phyloP scores from a whole-genome alignment of 2,329 filamentous ascomycete species.

The Aspergillus thermomutatus region DNA sequence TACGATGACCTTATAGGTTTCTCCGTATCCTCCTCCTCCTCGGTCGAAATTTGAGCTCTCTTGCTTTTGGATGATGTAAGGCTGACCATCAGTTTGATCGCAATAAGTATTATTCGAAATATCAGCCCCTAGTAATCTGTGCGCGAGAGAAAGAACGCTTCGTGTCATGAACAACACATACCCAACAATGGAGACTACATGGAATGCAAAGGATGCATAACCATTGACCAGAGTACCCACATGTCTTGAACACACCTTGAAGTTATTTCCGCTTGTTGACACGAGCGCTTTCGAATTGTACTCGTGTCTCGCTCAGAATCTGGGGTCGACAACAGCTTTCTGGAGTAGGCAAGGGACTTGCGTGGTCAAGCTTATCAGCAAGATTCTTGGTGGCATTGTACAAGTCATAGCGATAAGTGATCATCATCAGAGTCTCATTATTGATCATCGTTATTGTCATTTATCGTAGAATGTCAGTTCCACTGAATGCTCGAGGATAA shows the following conservation, averaged over 20 bases:
- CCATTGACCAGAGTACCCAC: neutral
- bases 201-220: neutral
- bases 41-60: no score
- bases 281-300: neutral
- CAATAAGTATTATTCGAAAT: neutral
- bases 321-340: neutral
- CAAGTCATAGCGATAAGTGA: neutral
- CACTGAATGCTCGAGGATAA: neutral
- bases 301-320: neutral
- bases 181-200: neutral
- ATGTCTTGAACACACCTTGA: neutral
- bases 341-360: neutral
- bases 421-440: neutral
- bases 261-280: neutral
- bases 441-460: neutral
- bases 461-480: neutral
- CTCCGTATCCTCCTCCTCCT: no score
- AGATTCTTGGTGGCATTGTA: neutral
- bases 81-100: no score
- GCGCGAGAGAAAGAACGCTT: neutral
- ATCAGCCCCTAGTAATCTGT: neutral
- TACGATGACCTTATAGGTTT: no score
- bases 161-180: neutral
- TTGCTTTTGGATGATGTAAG: no score
- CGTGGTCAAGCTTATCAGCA: neutral